phyloP scores from a whole-genome alignment of 169 alveolate genomes.

The Babesia sp. region DNA sequence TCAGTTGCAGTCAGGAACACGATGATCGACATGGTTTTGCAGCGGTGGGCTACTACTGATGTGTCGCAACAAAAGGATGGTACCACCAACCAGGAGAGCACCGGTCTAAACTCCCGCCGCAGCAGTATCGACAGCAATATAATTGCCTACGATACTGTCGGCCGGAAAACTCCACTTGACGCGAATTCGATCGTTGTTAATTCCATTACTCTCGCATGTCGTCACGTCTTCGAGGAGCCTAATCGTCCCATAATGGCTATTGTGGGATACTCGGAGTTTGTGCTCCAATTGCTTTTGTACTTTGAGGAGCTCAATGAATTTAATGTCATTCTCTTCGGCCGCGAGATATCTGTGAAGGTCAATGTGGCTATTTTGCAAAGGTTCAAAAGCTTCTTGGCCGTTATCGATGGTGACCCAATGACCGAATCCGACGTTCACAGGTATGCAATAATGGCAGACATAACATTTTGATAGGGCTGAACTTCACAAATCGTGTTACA shows the following conservation, averaged over 20 bases:
- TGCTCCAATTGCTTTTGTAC: slow-evolving; percentile 28
- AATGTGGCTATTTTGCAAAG: slow-evolving; percentile 9
- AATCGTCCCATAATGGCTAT: slow-evolving; percentile 36
- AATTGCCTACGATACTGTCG: background rate
- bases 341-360: slow-evolving; percentile 15
- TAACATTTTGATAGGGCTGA: slow-evolving; percentile 20
- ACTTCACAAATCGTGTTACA: slow-evolving; percentile 16
- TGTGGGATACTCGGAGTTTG: slow-evolving; percentile 54
- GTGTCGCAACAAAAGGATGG: background rate
- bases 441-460: background rate
- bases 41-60: background rate
- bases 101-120: background rate
- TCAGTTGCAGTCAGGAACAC: slow-evolving; percentile 9
- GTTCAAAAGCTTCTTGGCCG: slow-evolving; percentile 54
- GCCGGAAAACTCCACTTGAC: background rate
- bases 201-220: slow-evolving; percentile 29
- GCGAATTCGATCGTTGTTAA: slow-evolving; percentile 36
- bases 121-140: background rate
- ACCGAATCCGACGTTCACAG: slow-evolving; percentile 28
- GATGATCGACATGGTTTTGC: slow-evolving; percentile 16
- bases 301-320: slow-evolving; percentile 32
- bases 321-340: slow-evolving; percentile 44
- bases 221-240: slow-evolving; percentile 17
- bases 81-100: background rate
- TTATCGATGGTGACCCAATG: slow-evolving; percentile 59